A percentile compares a stretch with the other conserved stretches of the same genome.
These are phyloP conservation scores for Penicillium mononematosum DNA, from an alignment of 495 filamentous ascomycete species.

Conservation along the genomic window DNA sequence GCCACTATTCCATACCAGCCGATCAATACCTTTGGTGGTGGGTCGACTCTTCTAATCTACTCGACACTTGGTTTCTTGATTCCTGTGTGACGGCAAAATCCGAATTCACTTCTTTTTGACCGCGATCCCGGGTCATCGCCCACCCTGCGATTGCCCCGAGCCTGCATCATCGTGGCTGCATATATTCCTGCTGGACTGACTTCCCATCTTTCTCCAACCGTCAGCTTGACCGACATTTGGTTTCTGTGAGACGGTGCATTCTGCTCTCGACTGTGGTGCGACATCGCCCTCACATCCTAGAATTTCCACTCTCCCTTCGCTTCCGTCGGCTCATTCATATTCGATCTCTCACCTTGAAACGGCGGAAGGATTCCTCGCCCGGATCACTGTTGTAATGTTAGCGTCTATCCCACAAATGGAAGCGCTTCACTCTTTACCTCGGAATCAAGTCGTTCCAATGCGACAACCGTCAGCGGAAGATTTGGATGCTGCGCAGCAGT, in stretches of 20 bases:
- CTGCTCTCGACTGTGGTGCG: constrained; percentile 39
- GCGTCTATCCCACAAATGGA: constrained; percentile 45
- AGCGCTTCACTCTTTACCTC: constrained; percentile 39
- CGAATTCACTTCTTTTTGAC: background rate
- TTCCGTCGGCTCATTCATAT: constrained; percentile 18
- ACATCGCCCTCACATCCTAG: constrained; percentile 30
- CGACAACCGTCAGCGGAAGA: constrained; percentile 48
- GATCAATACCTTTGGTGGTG: constrained; percentile 9
- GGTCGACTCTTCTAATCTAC: background rate
- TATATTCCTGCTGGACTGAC: constrained; percentile 13
- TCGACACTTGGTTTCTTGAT: background rate
- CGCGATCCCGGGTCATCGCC: constrained; percentile 8
- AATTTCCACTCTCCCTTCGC: constrained; percentile 18
- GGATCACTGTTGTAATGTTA: constrained; percentile 35
- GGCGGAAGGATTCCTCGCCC: constrained; percentile 8
- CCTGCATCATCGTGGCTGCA: constrained; percentile 21
- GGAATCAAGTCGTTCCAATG: constrained; percentile 32
- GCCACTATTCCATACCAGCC: constrained; percentile 23
- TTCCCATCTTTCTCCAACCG: constrained; percentile 24
- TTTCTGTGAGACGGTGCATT: constrained; percentile 40
- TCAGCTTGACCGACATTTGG: constrained; percentile 48
- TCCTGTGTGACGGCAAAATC: background rate
- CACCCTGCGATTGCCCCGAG: constrained; percentile 13
- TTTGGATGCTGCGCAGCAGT: constrained; percentile 47
- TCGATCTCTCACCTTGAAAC: background rate